Base-by-base conservation (phyloP, 2,329 filamentous ascomycete species). In the Thelonectria blattea region DNA sequence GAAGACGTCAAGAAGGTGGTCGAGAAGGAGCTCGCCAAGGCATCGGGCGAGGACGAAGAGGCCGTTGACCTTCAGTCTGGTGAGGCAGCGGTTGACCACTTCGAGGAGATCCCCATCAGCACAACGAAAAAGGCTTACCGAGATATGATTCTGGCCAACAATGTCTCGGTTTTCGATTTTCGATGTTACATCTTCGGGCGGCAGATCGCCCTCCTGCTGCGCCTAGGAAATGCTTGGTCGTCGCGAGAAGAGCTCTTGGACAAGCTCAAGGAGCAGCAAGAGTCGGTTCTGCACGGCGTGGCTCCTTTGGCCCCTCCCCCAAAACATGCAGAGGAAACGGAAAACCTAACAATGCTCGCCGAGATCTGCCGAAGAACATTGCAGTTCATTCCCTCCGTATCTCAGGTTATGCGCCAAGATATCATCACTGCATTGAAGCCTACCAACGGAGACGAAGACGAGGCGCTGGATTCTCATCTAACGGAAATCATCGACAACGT, bases 111-210 rank as follows among this genome's bases (percentile, higher is more conserved):
- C 49, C 82, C 86, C 24, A 84, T 90, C 65, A 85, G 83, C 63
- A 80, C 86, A 10, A 82, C 84, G 1, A 87, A 87, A 64, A 97
- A 97, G 74, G 85, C 91, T 1, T 99, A 98, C 73, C 87, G 94
- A 52, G 92, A 96, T 58, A 87, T 96, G 69, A 99, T 99, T 50
- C 81, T 99, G 41, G 90, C 91, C 14, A 99, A 96, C 78, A 91
- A 97, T 66, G 96, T 99, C 37, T 99, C 95, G 0, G 83, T 97
- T 3, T 97, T 98, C 72, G 95, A 99, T 75, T 98, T 99, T 74
- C 85, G 92, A 51, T 92, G 91, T 68, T 99, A 99, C 74, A 88
- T 99, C 12, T 99, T 98, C 74, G 88, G 92, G 3, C 86, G 95
- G 22, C 94, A 99, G 70, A 87, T 97, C 63, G 86, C 90, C 3